Evolutionary conservation across 176 grass and related monocot genomes (phyloP), one percentile per base, ranked within the genome.

Genomic region (sorghum (Sorghum bicolor)): DNA sequence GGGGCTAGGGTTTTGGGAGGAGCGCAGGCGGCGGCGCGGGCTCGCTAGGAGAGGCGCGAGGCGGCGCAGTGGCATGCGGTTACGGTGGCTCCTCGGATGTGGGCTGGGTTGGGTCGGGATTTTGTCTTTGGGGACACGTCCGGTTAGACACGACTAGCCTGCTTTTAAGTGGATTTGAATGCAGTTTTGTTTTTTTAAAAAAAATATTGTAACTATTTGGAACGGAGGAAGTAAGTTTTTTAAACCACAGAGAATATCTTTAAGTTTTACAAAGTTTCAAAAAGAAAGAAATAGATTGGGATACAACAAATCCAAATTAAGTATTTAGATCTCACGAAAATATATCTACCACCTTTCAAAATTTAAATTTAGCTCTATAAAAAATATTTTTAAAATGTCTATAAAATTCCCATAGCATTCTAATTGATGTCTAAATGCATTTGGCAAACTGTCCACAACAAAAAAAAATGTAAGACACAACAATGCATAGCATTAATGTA

Each of bases 1-100:
- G 16, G 67, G 67, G 77, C 76, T 90, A 92, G 87, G 91, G 96
- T 90, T 94, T 80, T 30, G 66, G 81, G 66, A 44, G 85, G 65
- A 61, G 86, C 64, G 82, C 79, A 88, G 44, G 80, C 83, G 64
- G 67, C 70, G 88, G 82, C 70, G 47, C 70, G 40, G 81, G 43
- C 60, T 58, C 61, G 67, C 47, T n/a, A 74, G 84, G 77, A 45
- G 39, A 7, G 63, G 64, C 55, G 17, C 30, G 39, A 64, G 74
- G n/a, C 62, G 80, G 45, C 84, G 32, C 48, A 47, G 68, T 29
- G 16, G 82, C 87, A 84, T 80, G 82, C 76, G 81, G 53, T 9
- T 19, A 58, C 63, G 77, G 32, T 75, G 41, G 39, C 43, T 45
- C 24, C 17, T 15, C 50, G 7, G n/a, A 47, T 6, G 25, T 25